Base-by-base conservation (phyloP, 139 green algal species). In the Edaphochlamys debaryana region DNA sequence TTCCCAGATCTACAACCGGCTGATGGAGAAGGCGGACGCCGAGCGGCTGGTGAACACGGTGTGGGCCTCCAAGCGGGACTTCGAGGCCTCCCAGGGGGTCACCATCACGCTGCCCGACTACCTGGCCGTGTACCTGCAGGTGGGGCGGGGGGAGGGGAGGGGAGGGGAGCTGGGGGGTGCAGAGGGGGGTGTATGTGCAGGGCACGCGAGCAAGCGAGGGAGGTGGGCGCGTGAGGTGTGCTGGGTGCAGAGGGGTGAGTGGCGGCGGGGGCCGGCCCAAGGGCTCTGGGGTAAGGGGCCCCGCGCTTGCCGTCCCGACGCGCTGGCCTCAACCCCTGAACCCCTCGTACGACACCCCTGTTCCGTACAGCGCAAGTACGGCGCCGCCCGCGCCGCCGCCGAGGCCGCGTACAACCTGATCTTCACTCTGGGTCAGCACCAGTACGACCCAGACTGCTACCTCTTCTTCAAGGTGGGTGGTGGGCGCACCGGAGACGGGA, bases 391-490 rank as follows among this genome's bases (percentile, higher is more conserved):
- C 3, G 11, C 64, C 72, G 58, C 76, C 64, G 62, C 42, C 25
- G 82, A 87, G 73, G 73, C 85, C 4, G 75, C 87, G 22, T 91
- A 91, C 88, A 91, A 91, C 80, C 69, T 91, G 22, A 40, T 91
- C 15, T 91, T 89, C 85, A 79, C 48, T 32, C 85, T 91, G 70
- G 76, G 76, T 48, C 85, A 91, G 85, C 88, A 91, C 80, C 77
- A 67, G 50, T 91, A 91, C 45, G 88, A 91, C 63, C 75, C 88
- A 4, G 88, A 91, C 88, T 91, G 88, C 88, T 82, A 86, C 81
- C 81, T 91, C 23, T 89, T 91, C 78, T 67, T 87, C 56, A 84
- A 84, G 74, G 83, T 80, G 58, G 4, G 68, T 4, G 27, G 2
- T 19, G 3, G 29, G 27, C 19, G 56, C 56, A 19, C 56, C 20